Percentiles rank a stretch among this genome's conserved stretches.
Conservation (phyloP, 495 filamentous ascomycete genomes). For the Penicillium taxi region DNA sequence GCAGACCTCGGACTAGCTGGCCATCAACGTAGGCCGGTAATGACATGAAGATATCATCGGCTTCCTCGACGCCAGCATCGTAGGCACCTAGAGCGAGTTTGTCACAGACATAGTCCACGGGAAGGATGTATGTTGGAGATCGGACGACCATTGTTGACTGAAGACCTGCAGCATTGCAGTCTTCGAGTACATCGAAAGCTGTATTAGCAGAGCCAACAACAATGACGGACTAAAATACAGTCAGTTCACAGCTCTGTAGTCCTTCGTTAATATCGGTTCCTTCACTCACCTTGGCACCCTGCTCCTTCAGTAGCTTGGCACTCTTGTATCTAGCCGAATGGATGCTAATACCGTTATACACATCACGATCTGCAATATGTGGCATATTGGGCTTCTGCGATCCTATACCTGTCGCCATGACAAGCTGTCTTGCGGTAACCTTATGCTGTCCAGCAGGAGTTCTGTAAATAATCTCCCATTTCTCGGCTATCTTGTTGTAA, state of each 20-base stretch:
- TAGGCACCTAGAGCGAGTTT: conserved; percentile 15
- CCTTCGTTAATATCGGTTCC: too few species aligned
- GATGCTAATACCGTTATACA: conserved; percentile 27
- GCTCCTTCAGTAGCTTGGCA: conserved; percentile 7
- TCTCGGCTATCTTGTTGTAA: conserved; percentile 16
- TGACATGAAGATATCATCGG: conserved; percentile 11
- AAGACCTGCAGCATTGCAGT: conserved; percentile 32
- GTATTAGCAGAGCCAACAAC: conserved; percentile 42
- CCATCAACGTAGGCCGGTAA: conserved; percentile 11
- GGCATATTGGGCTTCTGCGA: conserved; percentile 24
- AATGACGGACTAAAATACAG: conserved; percentile 22
- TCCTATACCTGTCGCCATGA: conserved; percentile 26
- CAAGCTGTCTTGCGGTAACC: conserved; percentile 16
- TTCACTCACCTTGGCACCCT: conserved; percentile 11
- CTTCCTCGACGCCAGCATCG: conserved; percentile 12
- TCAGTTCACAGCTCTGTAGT: too few species aligned
- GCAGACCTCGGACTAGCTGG: conserved; percentile 9
- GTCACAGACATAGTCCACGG: conserved; percentile 13
- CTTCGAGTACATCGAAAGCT: conserved; percentile 39
- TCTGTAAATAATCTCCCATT: conserved; percentile 23
- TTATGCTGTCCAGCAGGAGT: conserved; percentile 10
- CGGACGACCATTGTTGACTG: conserved; percentile 35
- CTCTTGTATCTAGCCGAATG: conserved; percentile 30
- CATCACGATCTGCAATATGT: conserved; percentile 11
- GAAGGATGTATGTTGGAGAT: conserved; percentile 28